These are phyloP conservation scores for Cinnamomum micranthum DNA, from an alignment of 164 flowering plant species.

Conservation along the genomic window DNA sequence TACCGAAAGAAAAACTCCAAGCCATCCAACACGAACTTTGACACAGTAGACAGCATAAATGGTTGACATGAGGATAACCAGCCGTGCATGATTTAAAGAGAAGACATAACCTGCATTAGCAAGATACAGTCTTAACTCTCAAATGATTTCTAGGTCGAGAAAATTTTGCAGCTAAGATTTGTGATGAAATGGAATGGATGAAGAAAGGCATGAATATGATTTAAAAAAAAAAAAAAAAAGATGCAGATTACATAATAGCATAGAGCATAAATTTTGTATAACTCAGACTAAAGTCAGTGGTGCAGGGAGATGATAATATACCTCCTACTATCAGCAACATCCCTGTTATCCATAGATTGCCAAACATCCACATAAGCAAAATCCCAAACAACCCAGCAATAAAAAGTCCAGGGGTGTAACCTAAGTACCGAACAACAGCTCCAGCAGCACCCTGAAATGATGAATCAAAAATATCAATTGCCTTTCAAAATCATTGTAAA, in stretches of 20 bases:
- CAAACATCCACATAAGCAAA: conserved; percentile 89
- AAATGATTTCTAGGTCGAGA: not conserved
- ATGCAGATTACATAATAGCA: not conserved
- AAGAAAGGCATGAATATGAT: not conserved
- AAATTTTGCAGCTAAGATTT: not conserved
- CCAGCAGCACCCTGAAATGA: conserved; percentile 87
- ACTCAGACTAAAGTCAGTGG: not conserved
- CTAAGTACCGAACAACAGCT: conserved; percentile 75
- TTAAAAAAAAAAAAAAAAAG: too few species aligned
- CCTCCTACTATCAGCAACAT: conserved; percentile 89
- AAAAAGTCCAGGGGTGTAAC: conserved; percentile 93
- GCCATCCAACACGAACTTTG: conserved; percentile 83
- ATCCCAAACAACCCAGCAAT: conserved; percentile 90
- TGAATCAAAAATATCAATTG: conserved; percentile 17
- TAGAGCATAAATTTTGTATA: not conserved
- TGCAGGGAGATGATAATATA: conserved; percentile 22
- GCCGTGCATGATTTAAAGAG: conserved; percentile 83
- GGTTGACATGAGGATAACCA: conserved; percentile 80
- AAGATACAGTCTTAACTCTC: not conserved
- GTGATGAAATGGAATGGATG: not conserved
- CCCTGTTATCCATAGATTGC: conserved; percentile 95
- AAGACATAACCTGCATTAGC: conserved; percentile 77
- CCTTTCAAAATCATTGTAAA: not conserved
- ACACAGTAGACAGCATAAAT: conserved; percentile 74
- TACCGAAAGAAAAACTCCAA: conserved; percentile 73